Evolutionary conservation across 176 grass and related monocot genomes (phyloP).

Genomic region (Elymus sibiricus): DNA sequence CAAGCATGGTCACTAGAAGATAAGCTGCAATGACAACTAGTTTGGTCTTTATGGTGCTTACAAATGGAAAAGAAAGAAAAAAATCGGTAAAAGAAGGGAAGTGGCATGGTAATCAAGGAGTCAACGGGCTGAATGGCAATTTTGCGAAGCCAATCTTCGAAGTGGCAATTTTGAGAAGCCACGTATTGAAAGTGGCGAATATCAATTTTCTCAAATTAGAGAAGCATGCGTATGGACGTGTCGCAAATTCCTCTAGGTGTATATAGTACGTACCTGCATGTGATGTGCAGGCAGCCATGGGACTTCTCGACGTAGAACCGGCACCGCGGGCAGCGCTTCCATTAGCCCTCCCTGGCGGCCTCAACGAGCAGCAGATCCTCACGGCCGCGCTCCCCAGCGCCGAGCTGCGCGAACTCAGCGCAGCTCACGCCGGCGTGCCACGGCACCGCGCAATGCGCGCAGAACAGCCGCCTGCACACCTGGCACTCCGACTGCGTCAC

Average conservation of each 20-base stretch:
- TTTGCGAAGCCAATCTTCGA: no score
- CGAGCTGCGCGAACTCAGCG: constrained; percentile 38
- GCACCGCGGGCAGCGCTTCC: constrained; percentile 72
- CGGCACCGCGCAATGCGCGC: constrained; percentile 44
- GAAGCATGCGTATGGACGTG: neutral
- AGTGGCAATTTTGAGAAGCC: no score
- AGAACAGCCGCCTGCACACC: constrained; percentile 56
- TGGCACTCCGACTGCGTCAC: constrained; percentile 65
- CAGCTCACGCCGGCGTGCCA: constrained; percentile 68
- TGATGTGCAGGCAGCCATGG: constrained; percentile 59
- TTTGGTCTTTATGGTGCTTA: no score
- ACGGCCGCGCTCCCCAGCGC: constrained; percentile 27
- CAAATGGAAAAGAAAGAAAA: no score
- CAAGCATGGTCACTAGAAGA: no score
- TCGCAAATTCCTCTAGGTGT: neutral
- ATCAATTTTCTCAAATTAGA: no score
- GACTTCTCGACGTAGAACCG: constrained; percentile 63
- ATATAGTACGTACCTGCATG: constrained; percentile 52
- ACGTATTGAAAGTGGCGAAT: no score
- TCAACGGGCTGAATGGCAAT: no score
- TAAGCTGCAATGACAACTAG: no score
- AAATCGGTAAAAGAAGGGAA: no score
- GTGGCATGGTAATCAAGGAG: no score
- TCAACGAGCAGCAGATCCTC: constrained; percentile 65
- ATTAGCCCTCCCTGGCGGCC: constrained; percentile 49